Evolutionary conservation across 495 filamentous ascomycete species (phyloP).

Genomic region (Immersiella caudata): DNA sequence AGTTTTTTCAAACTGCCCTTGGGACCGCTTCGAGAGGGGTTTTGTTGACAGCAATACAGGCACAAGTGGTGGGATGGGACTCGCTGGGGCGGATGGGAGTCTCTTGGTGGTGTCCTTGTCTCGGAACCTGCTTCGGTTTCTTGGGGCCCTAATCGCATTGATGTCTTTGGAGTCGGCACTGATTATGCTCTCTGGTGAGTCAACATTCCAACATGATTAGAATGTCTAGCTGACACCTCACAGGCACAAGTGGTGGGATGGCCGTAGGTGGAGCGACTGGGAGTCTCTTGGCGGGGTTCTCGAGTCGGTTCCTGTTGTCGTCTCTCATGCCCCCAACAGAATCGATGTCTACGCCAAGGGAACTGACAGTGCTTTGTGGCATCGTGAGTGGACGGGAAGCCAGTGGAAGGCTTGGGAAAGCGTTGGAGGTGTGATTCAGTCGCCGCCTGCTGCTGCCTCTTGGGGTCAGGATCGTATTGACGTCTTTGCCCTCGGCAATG

Average conservation of each 20-base stretch:
- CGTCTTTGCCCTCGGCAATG: slow-evolving; percentile 35
- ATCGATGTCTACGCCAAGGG: slow-evolving; percentile 39
- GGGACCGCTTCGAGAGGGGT: neutral
- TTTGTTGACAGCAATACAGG: neutral
- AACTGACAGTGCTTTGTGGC: slow-evolving; percentile 28
- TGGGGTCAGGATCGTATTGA: slow-evolving; percentile 39
- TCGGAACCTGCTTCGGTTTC: slow-evolving; percentile 27
- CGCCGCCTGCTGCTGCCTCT: slow-evolving; percentile 33
- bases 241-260: slow-evolving; percentile 32
- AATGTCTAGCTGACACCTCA: neutral
- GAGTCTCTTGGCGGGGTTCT: slow-evolving; percentile 25
- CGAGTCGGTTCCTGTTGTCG: slow-evolving; percentile 29
- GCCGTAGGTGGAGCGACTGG: slow-evolving; percentile 24
- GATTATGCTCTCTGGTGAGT: slow-evolving; percentile 22
- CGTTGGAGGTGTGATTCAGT: slow-evolving; percentile 30
- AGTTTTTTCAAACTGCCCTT: neutral
- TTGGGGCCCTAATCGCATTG: slow-evolving; percentile 35
- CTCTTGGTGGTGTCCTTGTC: slow-evolving; percentile 30
- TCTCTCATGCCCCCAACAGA: slow-evolving; percentile 32
- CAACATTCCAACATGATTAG: neutral
- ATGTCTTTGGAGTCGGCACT: slow-evolving; percentile 30
- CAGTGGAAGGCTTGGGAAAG: slow-evolving; percentile 31
- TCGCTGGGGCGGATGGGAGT: slow-evolving; percentile 35
- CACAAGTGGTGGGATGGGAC: slow-evolving; percentile 41
- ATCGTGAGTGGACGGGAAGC: slow-evolving; percentile 28